phyloP scores from a whole-genome alignment of 768 basidiomycete species.

The Amanita subjunquillea region DNA sequence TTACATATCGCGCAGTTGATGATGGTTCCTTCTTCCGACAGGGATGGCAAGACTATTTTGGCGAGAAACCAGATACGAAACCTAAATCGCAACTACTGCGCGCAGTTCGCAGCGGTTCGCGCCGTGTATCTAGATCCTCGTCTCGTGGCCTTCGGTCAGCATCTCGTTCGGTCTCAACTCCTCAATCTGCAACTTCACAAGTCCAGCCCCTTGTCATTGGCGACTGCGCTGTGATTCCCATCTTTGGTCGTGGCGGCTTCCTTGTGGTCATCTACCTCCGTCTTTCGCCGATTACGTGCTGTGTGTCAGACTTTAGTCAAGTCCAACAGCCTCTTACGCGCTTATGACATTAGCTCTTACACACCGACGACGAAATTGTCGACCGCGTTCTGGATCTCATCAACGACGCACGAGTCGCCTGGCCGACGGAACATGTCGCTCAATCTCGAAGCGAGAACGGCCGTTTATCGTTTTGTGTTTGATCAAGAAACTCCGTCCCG shows the following conservation, averaged over 20 bases:
- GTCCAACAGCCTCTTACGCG: slow-evolving; percentile 49
- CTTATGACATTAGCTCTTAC: slow-evolving; percentile 60
- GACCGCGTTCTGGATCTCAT: slow-evolving; percentile 66
- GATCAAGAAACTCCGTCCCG: slow-evolving; percentile 69
- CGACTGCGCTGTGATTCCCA: slow-evolving; percentile 59
- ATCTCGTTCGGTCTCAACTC: slow-evolving; percentile 14
- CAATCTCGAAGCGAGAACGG: slow-evolving; percentile 39
- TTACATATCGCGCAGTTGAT: slow-evolving; percentile 48
- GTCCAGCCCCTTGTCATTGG: slow-evolving; percentile 70
- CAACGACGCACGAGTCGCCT: slow-evolving; percentile 64
- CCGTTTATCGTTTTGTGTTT: slow-evolving; percentile 73
- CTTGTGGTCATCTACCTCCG: slow-evolving; percentile 50
- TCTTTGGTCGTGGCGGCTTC: slow-evolving; percentile 53
- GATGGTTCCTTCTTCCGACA: slow-evolving; percentile 60
- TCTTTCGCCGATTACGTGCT: slow-evolving; percentile 61
- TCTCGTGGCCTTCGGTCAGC: slow-evolving; percentile 9
- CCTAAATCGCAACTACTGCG: slow-evolving; percentile 8
- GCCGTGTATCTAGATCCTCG: not conserved
- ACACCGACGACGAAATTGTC: slow-evolving; percentile 54
- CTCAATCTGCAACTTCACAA: slow-evolving; percentile 12
- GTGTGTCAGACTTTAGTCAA: slow-evolving; percentile 61
- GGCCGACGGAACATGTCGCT: slow-evolving; percentile 63
- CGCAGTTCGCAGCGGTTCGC: slow-evolving; percentile 1
- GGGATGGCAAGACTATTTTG: slow-evolving; percentile 44
- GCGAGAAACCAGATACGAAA: slow-evolving; percentile 16